Evolutionary conservation across 148 eudicot genomes (phyloP), one percentile per base, ranked within the genome.

Genomic region (Limonium bicolor): DNA sequence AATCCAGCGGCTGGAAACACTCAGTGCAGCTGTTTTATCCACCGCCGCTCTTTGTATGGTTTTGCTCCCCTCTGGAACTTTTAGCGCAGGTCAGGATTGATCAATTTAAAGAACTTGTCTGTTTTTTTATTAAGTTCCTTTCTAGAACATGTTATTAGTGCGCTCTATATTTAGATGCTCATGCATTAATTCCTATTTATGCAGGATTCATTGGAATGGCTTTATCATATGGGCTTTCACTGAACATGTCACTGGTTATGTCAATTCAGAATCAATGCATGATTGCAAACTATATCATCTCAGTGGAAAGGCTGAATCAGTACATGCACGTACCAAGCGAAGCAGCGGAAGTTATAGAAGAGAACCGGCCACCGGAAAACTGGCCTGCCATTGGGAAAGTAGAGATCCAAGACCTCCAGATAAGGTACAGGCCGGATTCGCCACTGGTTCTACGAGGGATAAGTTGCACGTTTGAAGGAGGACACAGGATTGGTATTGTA

Each of bases 131-230:
- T 17, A 21, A 3, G 23, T 42, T 17, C 16, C 21, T 23, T 21
- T 20, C 2, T 3, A 4, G 26, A 6, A 20, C 26, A 22, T n/a
- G n/a, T n/a, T n/a, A n/a, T n/a, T n/a, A n/a, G n/a, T n/a, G n/a
- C n/a, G n/a, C n/a, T n/a, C n/a, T n/a, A n/a, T n/a, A n/a, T n/a
- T n/a, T n/a, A n/a, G n/a, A n/a, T n/a, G n/a, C n/a, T n/a, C 44
- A 24, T 24, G 7, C 0, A 18, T 35, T 9, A n/a, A n/a, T n/a
- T n/a, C n/a, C n/a, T 4, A 16, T 39, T 26, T 10, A 51, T 70
- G 69, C 84, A 88, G 97, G 97, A 51, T 83, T 83, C 47, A 75
- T 88, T 32, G 97, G 97, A 46, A 83, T 88, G 94, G 92, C 94
- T 22, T 48, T 88, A 51, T 88, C 97, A 27, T 88, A 88, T 54